phyloP scores from a whole-genome alignment of 257 asterid species.

The Striga asiatica region DNA sequence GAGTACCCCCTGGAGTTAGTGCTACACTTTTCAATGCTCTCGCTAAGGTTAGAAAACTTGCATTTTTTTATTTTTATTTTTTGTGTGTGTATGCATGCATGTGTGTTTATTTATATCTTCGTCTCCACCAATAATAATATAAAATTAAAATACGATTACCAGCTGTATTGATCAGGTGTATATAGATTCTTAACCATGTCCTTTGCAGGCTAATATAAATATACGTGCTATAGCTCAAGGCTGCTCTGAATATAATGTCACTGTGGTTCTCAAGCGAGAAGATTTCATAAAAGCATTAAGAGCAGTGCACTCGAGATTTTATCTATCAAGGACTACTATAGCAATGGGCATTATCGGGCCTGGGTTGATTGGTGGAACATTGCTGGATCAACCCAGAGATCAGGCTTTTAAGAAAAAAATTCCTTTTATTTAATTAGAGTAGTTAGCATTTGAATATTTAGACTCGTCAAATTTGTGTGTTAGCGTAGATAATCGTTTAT shows the following conservation, averaged over 20 bases:
- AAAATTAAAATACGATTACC: neutral
- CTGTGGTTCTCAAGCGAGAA: constrained; percentile 88
- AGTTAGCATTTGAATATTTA: neutral
- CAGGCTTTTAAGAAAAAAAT: constrained; percentile 48
- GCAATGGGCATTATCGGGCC: constrained; percentile 97
- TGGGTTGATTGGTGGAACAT: constrained; percentile 90
- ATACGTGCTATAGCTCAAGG: constrained; percentile 99
- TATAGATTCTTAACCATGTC: constrained; percentile 14
- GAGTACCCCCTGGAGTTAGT: constrained; percentile 98
- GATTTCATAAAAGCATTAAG: constrained; percentile 88
- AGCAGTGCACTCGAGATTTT: constrained; percentile 98
- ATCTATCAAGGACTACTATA: constrained; percentile 80
- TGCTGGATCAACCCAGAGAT: constrained; percentile 89
- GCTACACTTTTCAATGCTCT: constrained; percentile 95
- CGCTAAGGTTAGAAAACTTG: constrained; percentile 85
- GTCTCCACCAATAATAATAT: too few relatives aligned
- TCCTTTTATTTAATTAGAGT: neutral
- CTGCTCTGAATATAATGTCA: constrained; percentile 88
- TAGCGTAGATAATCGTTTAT: constrained; percentile 2
- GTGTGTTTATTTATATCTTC: too few relatives aligned
- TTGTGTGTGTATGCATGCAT: too few relatives aligned
- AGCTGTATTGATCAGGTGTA: constrained; percentile 3
- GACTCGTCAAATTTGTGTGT: neutral
- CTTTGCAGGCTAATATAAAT: constrained; percentile 85
- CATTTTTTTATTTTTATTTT: too few relatives aligned